A percentile compares a stretch with the other conserved stretches of the same genome.
Evolutionary conservation across 805 yeast species (phyloP).

Genomic region (Myxozyma sirexii): DNA sequence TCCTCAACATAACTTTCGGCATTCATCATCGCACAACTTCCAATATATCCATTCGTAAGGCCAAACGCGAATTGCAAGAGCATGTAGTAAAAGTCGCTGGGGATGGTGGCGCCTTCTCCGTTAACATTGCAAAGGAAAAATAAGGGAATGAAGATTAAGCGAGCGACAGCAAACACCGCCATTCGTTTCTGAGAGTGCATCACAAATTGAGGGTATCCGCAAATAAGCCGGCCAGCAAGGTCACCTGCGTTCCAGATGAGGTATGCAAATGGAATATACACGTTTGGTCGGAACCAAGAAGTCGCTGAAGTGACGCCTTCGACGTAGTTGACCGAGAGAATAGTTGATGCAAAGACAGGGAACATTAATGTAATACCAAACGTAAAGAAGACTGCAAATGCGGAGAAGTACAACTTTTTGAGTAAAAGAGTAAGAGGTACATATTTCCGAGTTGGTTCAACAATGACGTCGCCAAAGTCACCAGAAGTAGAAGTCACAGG

Average conservation of each 20-base stretch:
- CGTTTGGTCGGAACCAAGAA: constrained; percentile 35
- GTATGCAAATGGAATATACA: constrained; percentile 76
- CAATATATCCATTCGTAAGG: constrained; percentile 80
- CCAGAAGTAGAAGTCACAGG: not conserved
- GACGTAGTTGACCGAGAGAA: constrained; percentile 54
- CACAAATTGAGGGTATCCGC: constrained; percentile 51
- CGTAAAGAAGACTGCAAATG: constrained; percentile 68
- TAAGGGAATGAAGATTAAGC: constrained; percentile 62
- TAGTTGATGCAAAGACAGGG: constrained; percentile 85
- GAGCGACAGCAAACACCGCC: constrained; percentile 22
- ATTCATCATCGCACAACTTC: constrained; percentile 77
- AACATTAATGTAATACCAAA: constrained; percentile 76
- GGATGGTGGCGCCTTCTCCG: constrained; percentile 45
- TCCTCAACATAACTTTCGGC: constrained; percentile 64
- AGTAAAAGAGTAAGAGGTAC: constrained; percentile 66
- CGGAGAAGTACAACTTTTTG: constrained; percentile 64
- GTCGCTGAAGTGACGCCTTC: constrained; percentile 22
- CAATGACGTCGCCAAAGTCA: not conserved
- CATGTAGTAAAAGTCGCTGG: constrained; percentile 69
- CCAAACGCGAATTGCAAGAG: constrained; percentile 78
- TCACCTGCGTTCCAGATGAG: constrained; percentile 91
- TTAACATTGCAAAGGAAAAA: constrained; percentile 69
- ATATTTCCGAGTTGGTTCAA: constrained; percentile 38
- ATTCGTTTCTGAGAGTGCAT: constrained; percentile 14
- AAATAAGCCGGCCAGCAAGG: constrained; percentile 69